phyloP scores from a whole-genome alignment of 768 basidiomycete species.

The Xerocomellus dryophilus region DNA sequence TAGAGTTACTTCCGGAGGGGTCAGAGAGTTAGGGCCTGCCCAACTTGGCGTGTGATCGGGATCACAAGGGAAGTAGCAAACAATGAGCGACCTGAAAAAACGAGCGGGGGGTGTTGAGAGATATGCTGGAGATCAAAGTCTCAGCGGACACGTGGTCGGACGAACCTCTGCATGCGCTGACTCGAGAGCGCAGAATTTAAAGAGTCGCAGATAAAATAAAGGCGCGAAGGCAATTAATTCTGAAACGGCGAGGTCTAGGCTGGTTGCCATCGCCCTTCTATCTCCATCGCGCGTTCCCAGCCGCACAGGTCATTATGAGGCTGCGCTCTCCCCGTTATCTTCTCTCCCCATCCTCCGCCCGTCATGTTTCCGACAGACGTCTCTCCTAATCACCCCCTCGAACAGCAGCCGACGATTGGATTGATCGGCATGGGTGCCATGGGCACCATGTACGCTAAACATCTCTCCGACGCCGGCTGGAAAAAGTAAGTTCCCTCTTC shows the following conservation, averaged over 20 bases:
- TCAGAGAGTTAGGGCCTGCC: background rate
- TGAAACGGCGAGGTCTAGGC: too few species aligned
- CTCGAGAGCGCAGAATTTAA: too few species aligned
- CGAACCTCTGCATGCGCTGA: too few species aligned
- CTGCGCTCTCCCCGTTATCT: too few species aligned
- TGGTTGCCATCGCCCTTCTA: too few species aligned
- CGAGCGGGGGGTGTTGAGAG: background rate
- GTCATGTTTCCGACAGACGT: slow-evolving; percentile 25
- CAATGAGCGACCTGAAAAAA: slow-evolving; percentile 5
- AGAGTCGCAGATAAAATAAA: too few species aligned
- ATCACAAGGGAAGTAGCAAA: background rate
- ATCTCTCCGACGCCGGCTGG: slow-evolving; percentile 79
- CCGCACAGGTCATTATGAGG: too few species aligned
- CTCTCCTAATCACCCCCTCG: slow-evolving; percentile 34
- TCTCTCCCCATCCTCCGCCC: background rate
- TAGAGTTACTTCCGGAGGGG: slow-evolving; percentile 16
- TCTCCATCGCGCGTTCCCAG: too few species aligned
- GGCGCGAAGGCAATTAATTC: too few species aligned
- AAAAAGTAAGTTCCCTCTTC: slow-evolving; percentile 51
- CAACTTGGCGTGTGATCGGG: slow-evolving; percentile 12
- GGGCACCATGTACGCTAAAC: slow-evolving; percentile 89
- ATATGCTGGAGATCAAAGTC: too few species aligned
- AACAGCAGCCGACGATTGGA: slow-evolving; percentile 75
- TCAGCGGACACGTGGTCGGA: too few species aligned
- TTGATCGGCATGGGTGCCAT: slow-evolving; percentile 98